Evolutionary conservation across 2,329 filamentous ascomycete species (phyloP).

Genomic region (Hypoxylon sp.): DNA sequence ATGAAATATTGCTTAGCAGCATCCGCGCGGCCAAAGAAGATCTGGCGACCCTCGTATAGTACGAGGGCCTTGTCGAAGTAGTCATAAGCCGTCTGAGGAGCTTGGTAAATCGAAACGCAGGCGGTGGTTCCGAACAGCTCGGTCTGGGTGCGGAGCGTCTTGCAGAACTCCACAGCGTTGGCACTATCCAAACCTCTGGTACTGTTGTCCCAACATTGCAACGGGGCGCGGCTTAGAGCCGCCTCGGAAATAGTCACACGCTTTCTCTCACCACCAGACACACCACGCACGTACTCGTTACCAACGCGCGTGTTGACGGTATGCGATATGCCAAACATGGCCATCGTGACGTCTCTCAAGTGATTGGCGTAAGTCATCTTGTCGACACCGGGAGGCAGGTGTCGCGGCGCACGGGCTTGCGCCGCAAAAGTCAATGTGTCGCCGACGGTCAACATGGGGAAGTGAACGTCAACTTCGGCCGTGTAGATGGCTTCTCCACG

Average conservation of each 20-base stretch:
- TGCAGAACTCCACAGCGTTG: constrained; percentile 81
- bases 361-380: constrained; percentile 70
- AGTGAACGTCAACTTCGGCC: constrained; percentile 86
- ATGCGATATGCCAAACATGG: constrained; percentile 80
- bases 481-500: constrained; percentile 90
- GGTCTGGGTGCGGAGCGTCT: constrained; percentile 73
- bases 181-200: constrained; percentile 81
- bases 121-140: constrained; percentile 76
- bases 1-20: constrained; percentile 75
- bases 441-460: constrained; percentile 80
- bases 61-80: constrained; percentile 71
- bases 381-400: constrained; percentile 70
- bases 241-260: constrained; percentile 75
- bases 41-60: constrained; percentile 72
- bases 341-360: constrained; percentile 79
- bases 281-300: constrained; percentile 81
- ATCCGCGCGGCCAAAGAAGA: constrained; percentile 72
- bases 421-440: constrained; percentile 85
- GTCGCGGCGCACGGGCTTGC: constrained; percentile 73
- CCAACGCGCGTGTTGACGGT: constrained; percentile 80
- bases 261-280: constrained; percentile 80
- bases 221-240: constrained; percentile 68
- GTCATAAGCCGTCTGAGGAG: constrained; percentile 74
- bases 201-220: constrained; percentile 79
- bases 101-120: constrained; percentile 80